phyloP scores from a whole-genome alignment of 1,284 basidiomycete genomes.

The Melanopsichium pennsylvanicum region DNA sequence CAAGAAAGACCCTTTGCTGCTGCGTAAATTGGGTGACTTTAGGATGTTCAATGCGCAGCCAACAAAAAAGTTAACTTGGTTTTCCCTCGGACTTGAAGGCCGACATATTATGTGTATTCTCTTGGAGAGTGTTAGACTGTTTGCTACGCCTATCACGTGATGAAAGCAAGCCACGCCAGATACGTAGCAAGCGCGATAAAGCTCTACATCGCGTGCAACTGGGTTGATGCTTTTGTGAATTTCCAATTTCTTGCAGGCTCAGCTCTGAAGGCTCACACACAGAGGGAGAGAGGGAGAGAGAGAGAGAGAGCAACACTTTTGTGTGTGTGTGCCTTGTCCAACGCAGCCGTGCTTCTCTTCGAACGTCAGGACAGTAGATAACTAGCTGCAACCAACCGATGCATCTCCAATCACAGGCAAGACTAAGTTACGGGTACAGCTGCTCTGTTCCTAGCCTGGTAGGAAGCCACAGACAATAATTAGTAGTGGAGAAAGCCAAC shows the following conservation, averaged over 20 bases:
- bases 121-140: background rate
- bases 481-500: too few relatives aligned
- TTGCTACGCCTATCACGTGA: background rate
- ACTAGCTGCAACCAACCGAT: background rate
- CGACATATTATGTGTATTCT: background rate
- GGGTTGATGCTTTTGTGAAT: background rate
- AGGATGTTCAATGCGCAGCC: too few relatives aligned
- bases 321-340: background rate
- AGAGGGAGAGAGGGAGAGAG: background rate
- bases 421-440: too few relatives aligned
- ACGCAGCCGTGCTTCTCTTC: background rate
- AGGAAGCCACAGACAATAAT: too few relatives aligned
- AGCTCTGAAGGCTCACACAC: too few relatives aligned
- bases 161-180: background rate
- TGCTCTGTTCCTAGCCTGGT: too few relatives aligned
- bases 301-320: slow-evolving; percentile 12
- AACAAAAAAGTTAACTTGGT: too few relatives aligned
- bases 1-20: too few relatives aligned
- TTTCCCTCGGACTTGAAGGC: background rate
- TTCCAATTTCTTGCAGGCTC: background rate
- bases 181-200: background rate
- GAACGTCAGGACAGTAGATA: too few relatives aligned
- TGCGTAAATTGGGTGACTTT: too few relatives aligned
- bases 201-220: slow-evolving; percentile 4
- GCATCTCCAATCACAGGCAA: too few relatives aligned